A percentile compares a stretch with the other conserved stretches of the same genome.
Evolutionary conservation across 1,284 basidiomycete genomes (phyloP).

Genomic region (Exobasidium cylindrosporum): DNA sequence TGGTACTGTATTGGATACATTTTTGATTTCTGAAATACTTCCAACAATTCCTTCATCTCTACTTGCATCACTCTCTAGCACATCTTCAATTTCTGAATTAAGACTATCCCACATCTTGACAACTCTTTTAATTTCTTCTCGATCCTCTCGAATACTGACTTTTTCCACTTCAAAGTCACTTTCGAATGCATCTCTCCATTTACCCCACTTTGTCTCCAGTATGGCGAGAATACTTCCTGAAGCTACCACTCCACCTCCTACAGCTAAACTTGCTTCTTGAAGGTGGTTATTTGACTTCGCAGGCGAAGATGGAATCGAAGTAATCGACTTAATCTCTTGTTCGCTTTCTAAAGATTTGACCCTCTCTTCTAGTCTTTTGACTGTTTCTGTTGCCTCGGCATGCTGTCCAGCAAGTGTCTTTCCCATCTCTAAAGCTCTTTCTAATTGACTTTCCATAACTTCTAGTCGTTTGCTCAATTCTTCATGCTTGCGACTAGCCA

Average conservation of each 20-base stretch:
- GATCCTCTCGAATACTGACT: constrained; percentile 77
- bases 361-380: constrained; percentile 68
- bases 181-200: constrained; percentile 57
- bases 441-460: constrained; percentile 70
- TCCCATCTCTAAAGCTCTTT: constrained; percentile 72
- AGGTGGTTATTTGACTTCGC: constrained; percentile 26
- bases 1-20: not conserved
- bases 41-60: constrained; percentile 19
- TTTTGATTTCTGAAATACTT: constrained; percentile 6
- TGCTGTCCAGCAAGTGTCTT: constrained; percentile 75
- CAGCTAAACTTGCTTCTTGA: not conserved
- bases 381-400: constrained; percentile 71
- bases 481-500: constrained; percentile 56
- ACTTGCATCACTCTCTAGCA: constrained; percentile 17
- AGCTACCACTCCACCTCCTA: constrained; percentile 18
- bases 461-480: constrained; percentile 72
- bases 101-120: constrained; percentile 77
- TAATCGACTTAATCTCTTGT: not conserved
- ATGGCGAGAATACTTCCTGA: constrained; percentile 58
- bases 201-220: constrained; percentile 73
- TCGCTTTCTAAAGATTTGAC: constrained; percentile 57
- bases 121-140: constrained; percentile 70
- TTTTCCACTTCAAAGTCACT: constrained; percentile 61
- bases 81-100: constrained; percentile 57
- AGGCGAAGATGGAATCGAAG: not conserved